These are phyloP conservation scores for Metschnikowia picachoensis DNA, from an alignment of 805 yeast genomes.

Conservation along the genomic window DNA sequence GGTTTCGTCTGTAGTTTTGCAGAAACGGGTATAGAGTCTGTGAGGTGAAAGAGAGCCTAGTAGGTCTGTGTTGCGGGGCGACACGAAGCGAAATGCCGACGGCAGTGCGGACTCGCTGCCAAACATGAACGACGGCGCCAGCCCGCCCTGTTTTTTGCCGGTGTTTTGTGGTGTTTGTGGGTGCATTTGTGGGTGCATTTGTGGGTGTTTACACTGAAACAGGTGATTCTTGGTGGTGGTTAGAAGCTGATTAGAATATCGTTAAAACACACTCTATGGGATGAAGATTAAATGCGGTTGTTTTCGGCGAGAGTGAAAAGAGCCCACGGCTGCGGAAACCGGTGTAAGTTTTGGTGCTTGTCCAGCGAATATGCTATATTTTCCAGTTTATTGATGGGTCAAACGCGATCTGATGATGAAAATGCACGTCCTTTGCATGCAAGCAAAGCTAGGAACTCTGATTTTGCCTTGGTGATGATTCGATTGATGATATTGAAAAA, in stretches of 20 bases:
- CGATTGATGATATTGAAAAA: too few relatives aligned
- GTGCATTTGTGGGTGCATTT: slow-evolving; percentile 12
- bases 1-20: neutral
- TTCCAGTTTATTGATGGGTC: too few relatives aligned
- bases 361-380: too few relatives aligned
- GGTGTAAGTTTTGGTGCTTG: too few relatives aligned
- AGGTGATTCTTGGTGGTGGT: too few relatives aligned
- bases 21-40: slow-evolving; percentile 21
- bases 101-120: slow-evolving; percentile 40
- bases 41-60: slow-evolving; percentile 34
- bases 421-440: neutral
- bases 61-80: slow-evolving; percentile 27
- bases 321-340: too few relatives aligned
- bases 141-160: slow-evolving; percentile 1
- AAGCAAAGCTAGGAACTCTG: neutral
- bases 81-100: slow-evolving; percentile 33
- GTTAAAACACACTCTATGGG: too few relatives aligned
- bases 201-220: neutral
- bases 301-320: too few relatives aligned
- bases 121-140: slow-evolving; percentile 36
- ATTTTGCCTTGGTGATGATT: neutral
- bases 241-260: too few relatives aligned
- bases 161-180: slow-evolving; percentile 15
- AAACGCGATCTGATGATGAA: too few relatives aligned
- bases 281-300: too few relatives aligned